phyloP scores from a whole-genome alignment of 768 basidiomycete genomes.

The Lentinula aciculospora region DNA sequence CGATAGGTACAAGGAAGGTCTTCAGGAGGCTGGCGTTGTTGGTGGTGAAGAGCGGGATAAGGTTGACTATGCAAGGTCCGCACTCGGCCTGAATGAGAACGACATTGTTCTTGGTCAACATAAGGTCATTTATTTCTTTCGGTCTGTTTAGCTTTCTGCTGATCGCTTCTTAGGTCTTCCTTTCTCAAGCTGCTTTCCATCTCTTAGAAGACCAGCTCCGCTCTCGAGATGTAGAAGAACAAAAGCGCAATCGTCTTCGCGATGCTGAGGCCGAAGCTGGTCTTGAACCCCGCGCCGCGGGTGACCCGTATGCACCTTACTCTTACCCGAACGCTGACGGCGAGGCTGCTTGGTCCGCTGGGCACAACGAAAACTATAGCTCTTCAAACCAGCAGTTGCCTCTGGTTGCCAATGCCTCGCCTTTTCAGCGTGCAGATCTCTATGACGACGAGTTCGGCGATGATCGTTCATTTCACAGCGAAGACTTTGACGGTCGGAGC shows the following conservation, averaged over 20 bases:
- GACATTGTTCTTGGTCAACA: constrained; percentile 80
- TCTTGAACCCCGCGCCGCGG: constrained; percentile 46
- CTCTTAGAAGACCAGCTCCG: constrained; percentile 84
- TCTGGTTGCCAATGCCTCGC: constrained; percentile 77
- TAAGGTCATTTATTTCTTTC: constrained; percentile 51
- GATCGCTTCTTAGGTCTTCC: constrained; percentile 60
- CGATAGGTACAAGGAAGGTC: constrained; percentile 69
- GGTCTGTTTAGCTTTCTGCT: not conserved
- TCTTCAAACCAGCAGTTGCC: constrained; percentile 72
- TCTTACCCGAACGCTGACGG: constrained; percentile 39
- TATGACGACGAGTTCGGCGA: constrained; percentile 83
- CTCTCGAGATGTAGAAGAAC: constrained; percentile 78
- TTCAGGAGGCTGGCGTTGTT: constrained; percentile 49
- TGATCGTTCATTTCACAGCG: constrained; percentile 63
- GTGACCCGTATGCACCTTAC: constrained; percentile 80
- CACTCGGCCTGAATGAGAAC: constrained; percentile 52
- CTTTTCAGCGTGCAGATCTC: constrained; percentile 70
- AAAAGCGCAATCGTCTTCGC: constrained; percentile 71
- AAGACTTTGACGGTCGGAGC: constrained; percentile 78
- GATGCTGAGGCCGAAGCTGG: constrained; percentile 73
- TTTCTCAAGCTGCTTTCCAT: constrained; percentile 84
- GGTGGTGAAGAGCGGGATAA: constrained; percentile 58
- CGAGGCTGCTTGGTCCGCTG: constrained; percentile 28
- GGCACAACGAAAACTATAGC: constrained; percentile 49
- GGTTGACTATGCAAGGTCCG: constrained; percentile 51